Evolutionary conservation across 371 early-diverging fungal genomes (phyloP), one percentile per base, ranked within the genome.

Genomic region (Smittium culicis): DNA sequence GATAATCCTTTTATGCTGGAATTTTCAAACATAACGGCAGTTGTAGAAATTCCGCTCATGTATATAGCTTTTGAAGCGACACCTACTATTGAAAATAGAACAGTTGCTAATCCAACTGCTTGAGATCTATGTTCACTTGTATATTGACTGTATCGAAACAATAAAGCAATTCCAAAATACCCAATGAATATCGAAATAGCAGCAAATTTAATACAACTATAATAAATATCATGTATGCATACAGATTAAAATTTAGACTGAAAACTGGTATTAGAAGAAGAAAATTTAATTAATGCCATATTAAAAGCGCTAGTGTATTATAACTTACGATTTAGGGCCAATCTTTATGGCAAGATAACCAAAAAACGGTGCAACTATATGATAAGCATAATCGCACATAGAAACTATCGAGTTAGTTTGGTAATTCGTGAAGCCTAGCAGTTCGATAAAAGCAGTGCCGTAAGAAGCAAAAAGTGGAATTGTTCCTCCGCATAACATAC

Each of bases 41-140:
- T 79, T 45, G 82, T 81, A 17, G 81, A 76, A 72, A 85, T 71
- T 8, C 82, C 70, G n/a, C 82, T 70, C 80, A 81, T 87, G 72
- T 82, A 85, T 0, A 80, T 76, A 1, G 79, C 82, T 66, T 83
- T 77, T 5, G 80, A 80, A 17, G 86, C 87, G 55, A 85, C 77
- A 28, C 87, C 87, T 1, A 87, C 81, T 32, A 81, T 68, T 27
- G 76, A 68, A 71, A 85, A 83, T 45, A 76, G 77, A 65, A 82
- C 67, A 1, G 77, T 68, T 68, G 79, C 73, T 20, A 77, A 71
- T 20, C 74, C 79, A 25, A 74, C 75, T 1, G 70, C 67, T 75
- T 70, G 70, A 63, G 66, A 66, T 62, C 74, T 35, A n/a, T 57
- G 65, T 72, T 60, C 31, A 54, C 63, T 33, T 14, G 67, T 55